Percentiles rank a stretch among this genome's conserved stretches.
Evolutionary conservation across 2,329 filamentous ascomycete species (phyloP).

Genomic region (Sarocladium strictum): DNA sequence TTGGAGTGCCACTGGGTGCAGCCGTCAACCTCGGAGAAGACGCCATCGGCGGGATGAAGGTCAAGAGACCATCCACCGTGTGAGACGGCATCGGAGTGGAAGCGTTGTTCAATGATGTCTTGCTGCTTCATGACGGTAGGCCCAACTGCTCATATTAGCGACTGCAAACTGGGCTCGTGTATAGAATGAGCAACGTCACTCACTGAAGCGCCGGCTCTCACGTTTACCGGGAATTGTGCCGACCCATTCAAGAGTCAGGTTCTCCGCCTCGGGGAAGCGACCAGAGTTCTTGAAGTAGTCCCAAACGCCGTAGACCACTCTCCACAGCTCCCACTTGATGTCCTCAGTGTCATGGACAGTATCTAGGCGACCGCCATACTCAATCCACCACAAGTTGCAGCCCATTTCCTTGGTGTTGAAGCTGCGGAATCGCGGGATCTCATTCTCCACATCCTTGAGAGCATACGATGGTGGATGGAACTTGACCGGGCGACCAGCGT

Average conservation of each 20-base stretch:
- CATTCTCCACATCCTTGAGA: slow-evolving; percentile 17
- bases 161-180: too few relatives aligned
- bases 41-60: slow-evolving; percentile 20
- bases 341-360: slow-evolving; percentile 20
- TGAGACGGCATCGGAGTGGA: slow-evolving; percentile 18
- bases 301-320: slow-evolving; percentile 20
- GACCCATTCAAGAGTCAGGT: slow-evolving; percentile 20
- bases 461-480: slow-evolving; percentile 20
- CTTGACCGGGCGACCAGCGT: slow-evolving; percentile 16
- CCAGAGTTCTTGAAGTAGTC: slow-evolving; percentile 21
- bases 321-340: slow-evolving; percentile 22
- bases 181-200: too few relatives aligned
- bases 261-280: slow-evolving; percentile 19
- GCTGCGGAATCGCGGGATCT: slow-evolving; percentile 20
- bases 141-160: slow-evolving; percentile 13
- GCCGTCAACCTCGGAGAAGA: slow-evolving; percentile 20
- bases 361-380: slow-evolving; percentile 19
- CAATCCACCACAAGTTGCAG: slow-evolving; percentile 21
- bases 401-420: slow-evolving; percentile 20
- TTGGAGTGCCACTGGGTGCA: slow-evolving; percentile 20
- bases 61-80: slow-evolving; percentile 21
- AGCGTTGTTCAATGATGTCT: slow-evolving; percentile 20
- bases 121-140: slow-evolving; percentile 20
- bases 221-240: slow-evolving; percentile 20
- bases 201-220: slow-evolving; percentile 18